Conservation (phyloP, 768 basidiomycete genomes). For the Serendipita indica region DNA sequence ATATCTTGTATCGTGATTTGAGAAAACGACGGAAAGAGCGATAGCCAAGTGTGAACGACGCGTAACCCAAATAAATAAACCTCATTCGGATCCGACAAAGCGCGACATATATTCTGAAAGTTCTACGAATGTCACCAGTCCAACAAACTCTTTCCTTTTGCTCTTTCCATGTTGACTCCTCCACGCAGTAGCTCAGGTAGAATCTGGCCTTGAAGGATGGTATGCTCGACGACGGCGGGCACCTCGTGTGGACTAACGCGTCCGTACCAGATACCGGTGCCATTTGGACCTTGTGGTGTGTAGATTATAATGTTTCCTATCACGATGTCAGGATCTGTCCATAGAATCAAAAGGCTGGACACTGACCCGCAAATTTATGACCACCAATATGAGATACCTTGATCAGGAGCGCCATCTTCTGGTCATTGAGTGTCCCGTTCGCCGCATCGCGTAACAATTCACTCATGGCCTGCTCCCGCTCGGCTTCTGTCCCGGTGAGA, state of each 20-base stretch:
- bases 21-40: no score
- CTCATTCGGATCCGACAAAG: no score
- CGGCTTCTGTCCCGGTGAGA: conserved; percentile 34
- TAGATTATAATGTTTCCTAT: conserved; percentile 30
- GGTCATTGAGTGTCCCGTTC: conserved; percentile 26
- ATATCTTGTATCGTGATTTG: no score
- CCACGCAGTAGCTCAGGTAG: conserved; percentile 76
- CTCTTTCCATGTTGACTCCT: conserved; percentile 50
- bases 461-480: conserved; percentile 41
- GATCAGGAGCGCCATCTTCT: conserved; percentile 66
- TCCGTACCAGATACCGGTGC: conserved; percentile 79
- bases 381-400: conserved; percentile 85
- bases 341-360: not conserved
- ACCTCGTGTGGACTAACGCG: conserved; percentile 85
- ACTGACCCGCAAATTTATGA: conserved; percentile 77
- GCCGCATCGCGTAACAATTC: conserved; percentile 34
- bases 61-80: no score
- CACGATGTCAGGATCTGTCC: conserved; percentile 29
- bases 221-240: conserved; percentile 70
- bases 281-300: conserved; percentile 48
- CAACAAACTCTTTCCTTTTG: conserved; percentile 17
- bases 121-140: conserved; percentile 18
- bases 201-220: conserved; percentile 70
- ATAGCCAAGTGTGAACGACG: not conserved
- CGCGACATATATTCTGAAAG: not conserved